Conservation (phyloP, 352 stramenopile genomes). For the Pilasporangium apinafurcum region DNA sequence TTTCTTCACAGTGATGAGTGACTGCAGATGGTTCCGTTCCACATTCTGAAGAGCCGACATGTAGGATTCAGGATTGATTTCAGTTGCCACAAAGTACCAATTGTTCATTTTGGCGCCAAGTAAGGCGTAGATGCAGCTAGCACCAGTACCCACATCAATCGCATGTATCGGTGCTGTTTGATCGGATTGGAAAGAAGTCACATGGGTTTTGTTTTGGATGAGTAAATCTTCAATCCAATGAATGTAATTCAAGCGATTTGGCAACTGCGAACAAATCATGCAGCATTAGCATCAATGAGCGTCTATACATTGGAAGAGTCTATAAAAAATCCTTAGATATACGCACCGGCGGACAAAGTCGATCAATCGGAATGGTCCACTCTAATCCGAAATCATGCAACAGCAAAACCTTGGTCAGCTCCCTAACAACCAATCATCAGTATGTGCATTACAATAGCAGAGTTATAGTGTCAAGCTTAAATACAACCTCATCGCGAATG, state of each 20-base stretch:
- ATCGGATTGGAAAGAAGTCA: constrained; percentile 17
- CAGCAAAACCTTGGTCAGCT: constrained; percentile 91
- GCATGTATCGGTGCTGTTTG: constrained; percentile 30
- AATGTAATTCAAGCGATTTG: constrained; percentile 93
- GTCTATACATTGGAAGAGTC: too few relatives aligned
- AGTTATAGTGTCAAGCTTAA: too few relatives aligned
- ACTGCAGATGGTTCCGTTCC: constrained; percentile 73
- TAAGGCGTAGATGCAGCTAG: constrained; percentile 94
- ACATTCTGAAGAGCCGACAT: constrained; percentile 86
- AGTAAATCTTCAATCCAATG: constrained; percentile 94
- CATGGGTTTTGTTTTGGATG: constrained; percentile 21
- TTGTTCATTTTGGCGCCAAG: constrained; percentile 82
- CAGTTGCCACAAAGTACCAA: constrained; percentile 92
- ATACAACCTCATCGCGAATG: constrained; percentile 65
- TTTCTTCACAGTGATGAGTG: constrained; percentile 45
- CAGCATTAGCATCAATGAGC: too few relatives aligned
- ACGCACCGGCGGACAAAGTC: constrained; percentile 92
- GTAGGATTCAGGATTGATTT: constrained; percentile 89
- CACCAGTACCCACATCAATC: constrained; percentile 95
- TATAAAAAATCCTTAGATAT: not conserved
- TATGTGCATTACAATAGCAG: too few relatives aligned
- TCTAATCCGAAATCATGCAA: constrained; percentile 87
- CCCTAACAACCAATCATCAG: constrained; percentile 34
- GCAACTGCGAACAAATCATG: constrained; percentile 43
- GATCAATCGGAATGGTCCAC: constrained; percentile 88